A percentile compares a stretch with the other conserved stretches of the same genome.
phyloP scores from a whole-genome alignment of 352 stramenopile species.

The Globisporangium rhizosaccharum region DNA sequence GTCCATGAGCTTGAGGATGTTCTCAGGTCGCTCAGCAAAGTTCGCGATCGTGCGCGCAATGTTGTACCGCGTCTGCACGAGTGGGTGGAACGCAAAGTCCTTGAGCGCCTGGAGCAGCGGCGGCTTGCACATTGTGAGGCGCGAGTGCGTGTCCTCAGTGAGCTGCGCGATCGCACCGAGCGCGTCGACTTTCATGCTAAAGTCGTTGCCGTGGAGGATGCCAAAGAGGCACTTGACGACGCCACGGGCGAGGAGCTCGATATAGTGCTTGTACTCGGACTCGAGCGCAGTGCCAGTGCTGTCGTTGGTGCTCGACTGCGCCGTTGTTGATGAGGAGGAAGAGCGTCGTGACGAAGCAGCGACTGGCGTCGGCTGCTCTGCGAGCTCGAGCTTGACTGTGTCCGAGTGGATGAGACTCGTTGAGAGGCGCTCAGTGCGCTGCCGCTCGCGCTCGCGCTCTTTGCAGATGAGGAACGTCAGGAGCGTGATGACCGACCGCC shows the following conservation, averaged over 20 bases:
- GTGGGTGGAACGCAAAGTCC: slow-evolving; percentile 61
- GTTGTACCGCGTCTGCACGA: slow-evolving; percentile 47
- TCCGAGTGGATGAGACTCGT: slow-evolving; percentile 10
- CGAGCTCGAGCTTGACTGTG: slow-evolving; percentile 12
- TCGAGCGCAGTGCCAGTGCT: slow-evolving; percentile 8
- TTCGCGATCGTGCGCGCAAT: slow-evolving; percentile 75
- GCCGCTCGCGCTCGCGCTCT: slow-evolving; percentile 35
- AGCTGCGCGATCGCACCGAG: slow-evolving; percentile 64
- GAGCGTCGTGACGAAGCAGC: no score
- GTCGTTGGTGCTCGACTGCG: neutral
- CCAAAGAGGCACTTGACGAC: slow-evolving; percentile 71
- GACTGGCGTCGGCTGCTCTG: slow-evolving; percentile 1
- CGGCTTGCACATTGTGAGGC: slow-evolving; percentile 64
- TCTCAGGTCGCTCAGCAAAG: slow-evolving; percentile 64
- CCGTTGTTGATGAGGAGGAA: neutral
- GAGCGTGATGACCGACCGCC: slow-evolving; percentile 47
- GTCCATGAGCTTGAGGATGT: slow-evolving; percentile 69
- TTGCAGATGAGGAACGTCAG: slow-evolving; percentile 57
- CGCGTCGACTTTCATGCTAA: slow-evolving; percentile 65
- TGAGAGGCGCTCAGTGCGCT: neutral
- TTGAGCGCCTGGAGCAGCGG: slow-evolving; percentile 49
- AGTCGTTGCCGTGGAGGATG: slow-evolving; percentile 61
- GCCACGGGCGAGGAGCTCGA: slow-evolving; percentile 62
- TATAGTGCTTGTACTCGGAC: slow-evolving; percentile 62
- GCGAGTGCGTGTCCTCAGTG: slow-evolving; percentile 52